Percentiles rank a stretch among this genome's conserved stretches.
Conservation (phyloP, 164 flowering plant genomes). For the Malania oleifera region DNA sequence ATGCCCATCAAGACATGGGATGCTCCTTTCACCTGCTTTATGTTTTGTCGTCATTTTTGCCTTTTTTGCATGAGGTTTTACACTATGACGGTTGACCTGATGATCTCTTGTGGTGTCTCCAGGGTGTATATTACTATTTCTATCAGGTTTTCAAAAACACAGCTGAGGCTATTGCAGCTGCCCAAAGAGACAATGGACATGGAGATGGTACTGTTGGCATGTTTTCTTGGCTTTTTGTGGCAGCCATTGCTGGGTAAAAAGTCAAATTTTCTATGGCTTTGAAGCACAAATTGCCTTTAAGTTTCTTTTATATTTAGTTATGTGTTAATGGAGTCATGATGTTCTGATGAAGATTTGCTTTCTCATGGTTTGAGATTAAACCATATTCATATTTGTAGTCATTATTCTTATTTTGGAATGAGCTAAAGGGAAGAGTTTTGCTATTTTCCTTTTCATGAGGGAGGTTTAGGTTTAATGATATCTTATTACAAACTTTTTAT, state of each 20-base stretch:
- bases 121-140: conserved; percentile 82
- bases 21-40: no score
- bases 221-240: conserved; percentile 76
- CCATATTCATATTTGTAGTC: no score
- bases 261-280: not conserved
- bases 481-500: conserved; percentile 3
- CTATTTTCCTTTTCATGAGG: not conserved
- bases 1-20: no score
- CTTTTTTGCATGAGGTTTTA: no score
- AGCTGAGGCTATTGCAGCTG: conserved; percentile 62
- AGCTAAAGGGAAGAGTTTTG: not conserved
- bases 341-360: not conserved
- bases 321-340: not conserved
- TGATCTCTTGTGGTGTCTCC: conserved; percentile 14
- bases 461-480: not conserved
- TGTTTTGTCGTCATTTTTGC: no score
- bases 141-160: conserved; percentile 75
- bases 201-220: conserved; percentile 79
- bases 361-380: not conserved
- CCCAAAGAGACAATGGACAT: conserved; percentile 41
- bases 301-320: not conserved
- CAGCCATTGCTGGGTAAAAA: conserved; percentile 67
- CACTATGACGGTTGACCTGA: no score
- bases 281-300: not conserved
- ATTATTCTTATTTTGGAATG: no score